A percentile compares a stretch with the other conserved stretches of the same genome.
phyloP scores from a whole-genome alignment of 2,329 filamentous ascomycete species.

The Elsinoe perseae region DNA sequence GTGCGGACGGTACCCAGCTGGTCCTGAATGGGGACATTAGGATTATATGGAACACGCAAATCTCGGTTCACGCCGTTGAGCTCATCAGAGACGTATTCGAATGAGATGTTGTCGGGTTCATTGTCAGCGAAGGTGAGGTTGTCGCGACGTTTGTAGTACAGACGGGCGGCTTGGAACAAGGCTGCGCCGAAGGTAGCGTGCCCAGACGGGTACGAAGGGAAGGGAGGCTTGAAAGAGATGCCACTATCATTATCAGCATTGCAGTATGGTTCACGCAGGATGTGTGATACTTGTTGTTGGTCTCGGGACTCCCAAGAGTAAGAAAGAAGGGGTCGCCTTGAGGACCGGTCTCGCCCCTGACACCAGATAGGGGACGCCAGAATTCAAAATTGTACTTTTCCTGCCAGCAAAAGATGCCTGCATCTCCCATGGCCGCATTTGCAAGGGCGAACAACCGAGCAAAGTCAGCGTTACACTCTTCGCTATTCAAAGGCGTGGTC shows the following conservation, averaged over 20 bases:
- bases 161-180: background rate
- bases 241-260: background rate
- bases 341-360: constrained; percentile 21
- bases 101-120: constrained; percentile 21
- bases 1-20: constrained; percentile 26
- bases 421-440: constrained; percentile 25
- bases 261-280: background rate
- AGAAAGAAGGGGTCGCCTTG: background rate
- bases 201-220: background rate
- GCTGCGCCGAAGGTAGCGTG: background rate
- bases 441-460: constrained; percentile 25
- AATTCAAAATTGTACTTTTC: constrained; percentile 28
- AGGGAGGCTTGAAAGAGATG: constrained; percentile 9
- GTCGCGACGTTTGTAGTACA: constrained; percentile 27
- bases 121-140: constrained; percentile 23
- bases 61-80: constrained; percentile 24
- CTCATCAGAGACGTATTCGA: constrained; percentile 1
- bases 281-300: constrained; percentile 1
- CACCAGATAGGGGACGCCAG: constrained; percentile 27
- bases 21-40: constrained; percentile 22
- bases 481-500: background rate
- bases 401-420: constrained; percentile 27
- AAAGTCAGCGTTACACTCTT: constrained; percentile 27
- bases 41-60: constrained; percentile 24
- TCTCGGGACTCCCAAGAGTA: background rate